Evolutionary conservation across 768 basidiomycete species (phyloP).

Genomic region (Podaxis carcinomalis): DNA sequence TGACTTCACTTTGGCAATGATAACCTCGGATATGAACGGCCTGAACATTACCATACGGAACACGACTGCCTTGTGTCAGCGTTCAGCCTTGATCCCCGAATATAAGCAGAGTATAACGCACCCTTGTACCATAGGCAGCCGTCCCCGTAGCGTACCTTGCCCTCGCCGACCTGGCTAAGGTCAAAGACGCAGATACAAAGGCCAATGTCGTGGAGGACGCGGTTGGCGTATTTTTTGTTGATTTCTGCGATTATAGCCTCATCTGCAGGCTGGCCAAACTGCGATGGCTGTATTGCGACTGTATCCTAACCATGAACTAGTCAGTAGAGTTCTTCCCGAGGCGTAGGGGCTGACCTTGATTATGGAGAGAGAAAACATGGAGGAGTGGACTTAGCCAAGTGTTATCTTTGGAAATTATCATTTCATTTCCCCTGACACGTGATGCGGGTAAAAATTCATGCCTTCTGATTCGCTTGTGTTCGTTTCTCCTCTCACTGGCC

Average conservation of each 20-base stretch:
- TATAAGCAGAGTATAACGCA: slow-evolving; percentile 26
- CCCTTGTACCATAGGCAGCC: slow-evolving; percentile 94
- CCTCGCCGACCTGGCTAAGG: slow-evolving; percentile 80
- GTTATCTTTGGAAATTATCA: neutral
- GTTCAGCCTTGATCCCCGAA: neutral
- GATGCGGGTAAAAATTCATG: neutral
- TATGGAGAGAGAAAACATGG: slow-evolving; percentile 10
- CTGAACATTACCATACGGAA: slow-evolving; percentile 90
- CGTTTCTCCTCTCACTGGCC: neutral
- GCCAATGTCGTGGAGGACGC: slow-evolving; percentile 85
- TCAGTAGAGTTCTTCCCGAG: neutral
- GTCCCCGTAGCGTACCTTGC: slow-evolving; percentile 92
- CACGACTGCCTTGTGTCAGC: slow-evolving; percentile 47
- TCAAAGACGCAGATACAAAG: slow-evolving; percentile 91
- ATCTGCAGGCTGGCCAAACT: slow-evolving; percentile 75
- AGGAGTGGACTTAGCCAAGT: neutral
- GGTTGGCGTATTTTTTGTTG: slow-evolving; percentile 95
- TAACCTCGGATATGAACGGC: slow-evolving; percentile 86
- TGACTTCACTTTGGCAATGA: slow-evolving; percentile 84
- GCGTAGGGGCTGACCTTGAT: slow-evolving; percentile 1
- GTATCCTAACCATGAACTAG: slow-evolving; percentile 67
- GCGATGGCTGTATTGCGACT: slow-evolving; percentile 81
- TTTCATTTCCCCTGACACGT: slow-evolving; percentile 3
- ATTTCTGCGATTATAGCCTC: slow-evolving; percentile 81
- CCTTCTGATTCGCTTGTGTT: neutral